Evolutionary conservation across 768 basidiomycete genomes (phyloP).

Genomic region (Hydnum rufescens): DNA sequence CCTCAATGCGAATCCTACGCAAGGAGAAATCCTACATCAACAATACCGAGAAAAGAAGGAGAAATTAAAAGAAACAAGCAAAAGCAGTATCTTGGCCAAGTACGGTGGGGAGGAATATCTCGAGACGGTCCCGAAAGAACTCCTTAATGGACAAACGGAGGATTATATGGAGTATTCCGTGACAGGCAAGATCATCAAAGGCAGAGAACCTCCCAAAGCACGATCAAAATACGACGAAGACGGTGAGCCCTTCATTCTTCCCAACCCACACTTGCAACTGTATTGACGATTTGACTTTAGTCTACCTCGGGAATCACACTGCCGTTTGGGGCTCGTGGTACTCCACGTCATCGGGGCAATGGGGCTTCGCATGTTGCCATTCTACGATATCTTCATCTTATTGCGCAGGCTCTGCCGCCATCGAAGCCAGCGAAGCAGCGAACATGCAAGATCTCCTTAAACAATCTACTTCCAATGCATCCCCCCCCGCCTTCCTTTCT

Average conservation of each 20-base stretch:
- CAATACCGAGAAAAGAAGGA: conserved; percentile 90
- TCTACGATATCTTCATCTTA: conserved; percentile 72
- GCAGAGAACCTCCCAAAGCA: conserved; percentile 70
- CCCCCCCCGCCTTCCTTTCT: conserved; percentile 8
- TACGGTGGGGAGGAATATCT: conserved; percentile 93
- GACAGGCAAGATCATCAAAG: conserved; percentile 78
- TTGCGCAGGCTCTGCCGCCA: conserved; percentile 75
- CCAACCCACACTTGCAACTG: neutral
- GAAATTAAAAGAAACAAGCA: conserved; percentile 66
- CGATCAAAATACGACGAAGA: conserved; percentile 93
- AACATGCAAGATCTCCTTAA: conserved; percentile 47
- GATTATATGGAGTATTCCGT: conserved; percentile 94
- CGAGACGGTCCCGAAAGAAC: conserved; percentile 72
- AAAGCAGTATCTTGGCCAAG: conserved; percentile 73
- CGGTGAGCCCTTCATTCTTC: conserved; percentile 31
- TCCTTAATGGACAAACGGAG: conserved; percentile 90
- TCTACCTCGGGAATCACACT: conserved; percentile 82
- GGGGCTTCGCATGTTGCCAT: conserved; percentile 96
- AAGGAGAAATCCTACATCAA: conserved; percentile 77
- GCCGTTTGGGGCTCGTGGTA: conserved; percentile 98
- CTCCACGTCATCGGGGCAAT: conserved; percentile 40
- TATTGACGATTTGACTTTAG: conserved; percentile 21
- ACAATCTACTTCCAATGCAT: conserved; percentile 19
- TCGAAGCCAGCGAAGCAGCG: conserved; percentile 56
- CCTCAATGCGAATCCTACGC: conserved; percentile 88